These are phyloP conservation scores for Psilocybe cubensis DNA, from an alignment of 768 basidiomycete genomes.

Conservation along the genomic window DNA sequence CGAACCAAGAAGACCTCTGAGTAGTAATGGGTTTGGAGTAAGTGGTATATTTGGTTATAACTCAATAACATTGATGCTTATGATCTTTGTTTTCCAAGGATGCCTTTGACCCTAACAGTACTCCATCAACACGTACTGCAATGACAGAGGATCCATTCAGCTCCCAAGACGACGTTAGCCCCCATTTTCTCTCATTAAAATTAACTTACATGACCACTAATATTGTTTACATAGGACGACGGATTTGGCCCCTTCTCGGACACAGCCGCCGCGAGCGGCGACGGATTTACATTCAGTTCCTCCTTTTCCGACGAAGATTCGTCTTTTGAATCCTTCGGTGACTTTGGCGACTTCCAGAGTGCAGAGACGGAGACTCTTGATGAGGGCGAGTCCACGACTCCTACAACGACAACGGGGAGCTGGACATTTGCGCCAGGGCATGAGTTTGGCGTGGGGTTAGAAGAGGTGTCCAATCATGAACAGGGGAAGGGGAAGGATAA, in stretches of 20 bases:
- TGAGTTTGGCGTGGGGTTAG: slow-evolving; percentile 8
- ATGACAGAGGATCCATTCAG: slow-evolving; percentile 56
- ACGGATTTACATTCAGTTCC: slow-evolving; percentile 63
- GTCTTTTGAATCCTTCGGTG: slow-evolving; percentile 76
- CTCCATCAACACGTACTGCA: slow-evolving; percentile 33
- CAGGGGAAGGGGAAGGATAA: slow-evolving; percentile 1
- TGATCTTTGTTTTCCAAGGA: slow-evolving; percentile 39
- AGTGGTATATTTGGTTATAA: slow-evolving; percentile 25
- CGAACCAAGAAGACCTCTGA: slow-evolving; percentile 46
- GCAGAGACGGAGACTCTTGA: no score
- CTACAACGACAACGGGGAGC: slow-evolving; percentile 54
- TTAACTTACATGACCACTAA: neutral
- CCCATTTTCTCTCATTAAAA: neutral
- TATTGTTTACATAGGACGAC: slow-evolving; percentile 42
- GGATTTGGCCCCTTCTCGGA: slow-evolving; percentile 86
- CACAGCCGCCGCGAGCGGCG: slow-evolving; percentile 43
- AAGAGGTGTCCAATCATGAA: neutral
- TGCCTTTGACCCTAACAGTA: slow-evolving; percentile 49
- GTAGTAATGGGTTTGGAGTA: slow-evolving; percentile 57
- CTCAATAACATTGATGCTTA: neutral
- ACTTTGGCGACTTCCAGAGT: slow-evolving; percentile 81
- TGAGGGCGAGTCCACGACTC: slow-evolving; percentile 32
- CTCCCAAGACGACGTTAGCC: slow-evolving; percentile 53
- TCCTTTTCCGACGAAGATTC: slow-evolving; percentile 69
- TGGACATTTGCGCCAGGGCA: slow-evolving; percentile 59